A percentile compares a stretch with the other conserved stretches of the same genome.
phyloP scores from a whole-genome alignment of 1,284 basidiomycete genomes.

The Rhizopogon parksii region DNA sequence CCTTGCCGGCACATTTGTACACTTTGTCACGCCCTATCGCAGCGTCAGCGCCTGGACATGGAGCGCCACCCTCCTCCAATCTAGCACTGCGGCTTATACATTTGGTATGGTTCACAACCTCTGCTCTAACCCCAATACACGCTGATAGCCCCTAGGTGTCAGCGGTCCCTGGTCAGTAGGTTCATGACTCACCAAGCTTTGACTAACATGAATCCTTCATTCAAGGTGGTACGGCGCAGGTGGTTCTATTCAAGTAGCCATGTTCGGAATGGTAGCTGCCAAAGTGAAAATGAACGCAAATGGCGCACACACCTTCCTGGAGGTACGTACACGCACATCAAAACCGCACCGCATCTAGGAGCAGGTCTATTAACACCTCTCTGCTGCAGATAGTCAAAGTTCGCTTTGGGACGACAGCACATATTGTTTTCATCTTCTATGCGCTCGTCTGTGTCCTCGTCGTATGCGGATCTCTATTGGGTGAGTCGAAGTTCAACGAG shows the following conservation, averaged over 20 bases:
- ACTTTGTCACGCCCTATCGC: slow-evolving; percentile 1
- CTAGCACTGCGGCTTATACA: slow-evolving; percentile 47
- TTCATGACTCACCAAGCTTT: background rate
- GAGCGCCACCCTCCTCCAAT: slow-evolving; percentile 54
- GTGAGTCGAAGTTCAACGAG: slow-evolving; percentile 25
- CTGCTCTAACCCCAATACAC: slow-evolving; percentile 1
- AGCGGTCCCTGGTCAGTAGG: slow-evolving; percentile 40
- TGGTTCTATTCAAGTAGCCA: slow-evolving; percentile 50
- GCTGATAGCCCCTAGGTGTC: slow-evolving; percentile 26
- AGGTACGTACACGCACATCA: slow-evolving; percentile 28
- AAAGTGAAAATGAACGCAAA: slow-evolving; percentile 59
- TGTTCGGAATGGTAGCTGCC: slow-evolving; percentile 51
- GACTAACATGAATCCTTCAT: background rate
- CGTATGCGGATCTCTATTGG: slow-evolving; percentile 46
- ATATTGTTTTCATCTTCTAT: slow-evolving; percentile 62
- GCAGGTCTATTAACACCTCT: slow-evolving; percentile 16
- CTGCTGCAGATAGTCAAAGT: slow-evolving; percentile 48
- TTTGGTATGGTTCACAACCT: slow-evolving; percentile 30
- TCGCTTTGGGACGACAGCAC: slow-evolving; percentile 57
- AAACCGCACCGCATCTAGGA: slow-evolving; percentile 12
- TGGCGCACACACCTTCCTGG: slow-evolving; percentile 48
- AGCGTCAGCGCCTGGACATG: slow-evolving; percentile 60
- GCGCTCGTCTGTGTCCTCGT: slow-evolving; percentile 57
- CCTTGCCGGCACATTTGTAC: background rate
- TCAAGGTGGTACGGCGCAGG: slow-evolving; percentile 45